Conservation (phyloP, 2,329 filamentous ascomycete genomes). For the Clarireedia homoeocarpa region DNA sequence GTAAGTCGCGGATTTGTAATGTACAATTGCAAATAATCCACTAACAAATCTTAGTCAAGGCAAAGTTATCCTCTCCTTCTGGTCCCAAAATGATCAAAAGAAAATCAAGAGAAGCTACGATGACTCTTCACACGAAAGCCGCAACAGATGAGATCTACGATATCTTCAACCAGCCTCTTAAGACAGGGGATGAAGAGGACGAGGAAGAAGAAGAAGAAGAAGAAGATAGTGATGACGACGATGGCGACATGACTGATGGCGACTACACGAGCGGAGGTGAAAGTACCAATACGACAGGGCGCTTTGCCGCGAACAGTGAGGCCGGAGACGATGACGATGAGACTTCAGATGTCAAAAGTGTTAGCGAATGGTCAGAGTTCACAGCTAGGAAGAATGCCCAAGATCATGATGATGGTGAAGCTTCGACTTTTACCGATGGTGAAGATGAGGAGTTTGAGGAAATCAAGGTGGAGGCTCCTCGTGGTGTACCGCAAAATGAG, state of each 20-base stretch:
- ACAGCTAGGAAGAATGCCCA: constrained; percentile 65
- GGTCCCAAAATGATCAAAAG: constrained; percentile 76
- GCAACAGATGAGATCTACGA: constrained; percentile 97
- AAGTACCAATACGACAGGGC: constrained; percentile 66
- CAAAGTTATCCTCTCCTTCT: constrained; percentile 84
- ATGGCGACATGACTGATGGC: constrained; percentile 51
- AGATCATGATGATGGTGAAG: constrained; percentile 34
- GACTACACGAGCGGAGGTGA: constrained; percentile 82
- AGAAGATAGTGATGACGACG: constrained; percentile 54
- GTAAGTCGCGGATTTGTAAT: constrained; percentile 45
- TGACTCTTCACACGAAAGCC: constrained; percentile 93
- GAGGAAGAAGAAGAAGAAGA: constrained; percentile 25
- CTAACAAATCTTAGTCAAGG: constrained; percentile 60
- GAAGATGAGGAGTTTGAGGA: constrained; percentile 31
- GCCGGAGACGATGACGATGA: constrained; percentile 53
- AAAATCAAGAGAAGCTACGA: constrained; percentile 69
- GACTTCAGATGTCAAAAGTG: constrained; percentile 50
- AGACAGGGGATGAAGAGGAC: constrained; percentile 30
- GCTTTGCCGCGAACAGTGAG: constrained; percentile 57
- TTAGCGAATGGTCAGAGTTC: constrained; percentile 86
- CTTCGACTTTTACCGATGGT: constrained; percentile 32
- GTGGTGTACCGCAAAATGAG: constrained; percentile 27
- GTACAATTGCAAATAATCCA: not conserved
- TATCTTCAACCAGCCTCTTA: constrained; percentile 84
- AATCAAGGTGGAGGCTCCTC: constrained; percentile 27